phyloP scores from a whole-genome alignment of 495 filamentous ascomycete species.

The Mycothermus thermophilus region DNA sequence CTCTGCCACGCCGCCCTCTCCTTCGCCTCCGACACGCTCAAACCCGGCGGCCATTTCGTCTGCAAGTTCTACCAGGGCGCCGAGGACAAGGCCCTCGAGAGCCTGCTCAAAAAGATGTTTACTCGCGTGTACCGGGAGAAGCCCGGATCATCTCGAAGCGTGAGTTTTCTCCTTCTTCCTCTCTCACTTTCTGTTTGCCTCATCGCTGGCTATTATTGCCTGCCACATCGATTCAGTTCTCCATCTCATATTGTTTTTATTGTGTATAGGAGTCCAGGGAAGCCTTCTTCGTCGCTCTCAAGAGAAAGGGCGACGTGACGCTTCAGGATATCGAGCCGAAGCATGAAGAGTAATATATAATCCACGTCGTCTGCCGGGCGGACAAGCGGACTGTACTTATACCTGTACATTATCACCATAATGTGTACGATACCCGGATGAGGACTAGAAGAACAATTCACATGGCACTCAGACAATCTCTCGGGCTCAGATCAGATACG shows the following conservation, averaged over 20 bases:
- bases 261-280: conserved; percentile 71
- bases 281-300: conserved; percentile 67
- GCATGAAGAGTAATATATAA: too few species aligned
- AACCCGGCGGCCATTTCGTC: conserved; percentile 69
- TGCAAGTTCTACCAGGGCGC: conserved; percentile 95
- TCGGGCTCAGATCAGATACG: background rate
- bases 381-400: too few species aligned
- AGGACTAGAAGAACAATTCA: background rate
- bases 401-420: background rate
- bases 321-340: conserved; percentile 10
- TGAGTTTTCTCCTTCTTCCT: conserved; percentile 30
- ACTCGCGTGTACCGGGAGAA: conserved; percentile 69
- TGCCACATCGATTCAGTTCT: too few species aligned
- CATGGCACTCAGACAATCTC: background rate
- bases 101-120: conserved; percentile 58
- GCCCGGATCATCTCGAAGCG: conserved; percentile 75
- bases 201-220: background rate
- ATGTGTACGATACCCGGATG: background rate
- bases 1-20: conserved; percentile 72
- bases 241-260: background rate
- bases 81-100: conserved; percentile 69
- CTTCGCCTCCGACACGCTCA: conserved; percentile 76
- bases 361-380: too few species aligned
- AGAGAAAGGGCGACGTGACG: conserved; percentile 37
- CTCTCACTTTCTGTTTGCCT: background rate